These are phyloP conservation scores for Trichosporon coremiiforme DNA, from an alignment of 1,284 basidiomycete species.

Conservation along the genomic window DNA sequence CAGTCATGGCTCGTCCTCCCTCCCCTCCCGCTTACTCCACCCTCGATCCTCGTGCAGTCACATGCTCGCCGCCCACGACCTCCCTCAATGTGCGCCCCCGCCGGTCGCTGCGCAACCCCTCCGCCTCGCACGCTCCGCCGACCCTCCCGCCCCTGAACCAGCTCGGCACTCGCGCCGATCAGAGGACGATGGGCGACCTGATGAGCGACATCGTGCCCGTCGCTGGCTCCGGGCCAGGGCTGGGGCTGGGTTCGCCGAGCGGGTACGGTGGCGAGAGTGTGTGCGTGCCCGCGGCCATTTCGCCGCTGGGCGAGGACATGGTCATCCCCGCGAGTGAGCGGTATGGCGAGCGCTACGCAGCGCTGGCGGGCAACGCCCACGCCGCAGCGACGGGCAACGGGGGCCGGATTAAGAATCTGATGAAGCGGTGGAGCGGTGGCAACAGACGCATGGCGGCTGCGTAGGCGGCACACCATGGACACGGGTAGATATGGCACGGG, in stretches of 20 bases:
- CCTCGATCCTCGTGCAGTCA: neutral
- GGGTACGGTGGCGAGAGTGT: neutral
- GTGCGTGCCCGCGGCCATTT: neutral
- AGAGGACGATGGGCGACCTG: slow-evolving; percentile 7
- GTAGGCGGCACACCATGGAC: too few species aligned
- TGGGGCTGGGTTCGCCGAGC: neutral
- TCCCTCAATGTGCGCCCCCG: neutral
- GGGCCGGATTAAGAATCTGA: neutral
- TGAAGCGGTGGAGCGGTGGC: neutral
- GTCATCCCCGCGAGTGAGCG: neutral
- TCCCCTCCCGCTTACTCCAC: slow-evolving; percentile 1
- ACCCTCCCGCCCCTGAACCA: neutral
- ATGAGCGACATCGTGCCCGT: slow-evolving; percentile 12
- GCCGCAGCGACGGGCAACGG: neutral
- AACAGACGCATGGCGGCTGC: neutral
- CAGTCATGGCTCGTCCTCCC: neutral
- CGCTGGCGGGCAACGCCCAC: neutral
- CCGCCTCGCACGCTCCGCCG: neutral
- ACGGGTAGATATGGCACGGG: too few species aligned
- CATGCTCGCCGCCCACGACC: neutral
- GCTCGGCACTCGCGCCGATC: neutral
- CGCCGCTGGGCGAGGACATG: slow-evolving; percentile 4
- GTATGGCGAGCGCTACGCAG: neutral
- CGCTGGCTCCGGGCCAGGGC: neutral
- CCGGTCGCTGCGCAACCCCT: neutral